Base-by-base conservation (phyloP, 2,329 filamentous ascomycete species). In the Trichophyton benhamiae region DNA sequence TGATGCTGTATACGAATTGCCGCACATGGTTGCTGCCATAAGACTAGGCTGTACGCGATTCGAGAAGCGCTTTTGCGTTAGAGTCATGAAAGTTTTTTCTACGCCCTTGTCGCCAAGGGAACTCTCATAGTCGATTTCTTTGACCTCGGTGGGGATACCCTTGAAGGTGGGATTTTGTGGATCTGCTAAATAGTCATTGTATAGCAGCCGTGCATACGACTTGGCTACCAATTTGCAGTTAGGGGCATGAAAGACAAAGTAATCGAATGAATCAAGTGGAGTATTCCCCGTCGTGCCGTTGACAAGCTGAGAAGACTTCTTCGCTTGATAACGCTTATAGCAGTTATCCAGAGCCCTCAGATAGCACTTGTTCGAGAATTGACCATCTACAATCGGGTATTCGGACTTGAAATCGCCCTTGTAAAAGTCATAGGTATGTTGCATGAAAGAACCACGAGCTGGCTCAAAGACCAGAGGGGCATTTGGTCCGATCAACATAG, bases 161-260 rank as follows among this genome's bases (percentile, higher is more conserved):
- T 83, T 82, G 71, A 92, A 94, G 60, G 80, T 80, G 55, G 85
- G 76, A 74, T 81, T 79, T 65, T 84, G 79, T 57, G 88, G 83
- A 74, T 90, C 81, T 73, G 79, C 78, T 44, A 91, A 81, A 80
- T 87, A 94, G 78, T 94, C 89, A 73, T 92, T 89, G 82, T 94
- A 94, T 62, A 92, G 80, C 66, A 94, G 81, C 67, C 89, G 87
- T 63, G 83, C 89, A 72, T 91, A 94, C 17, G 87, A 91, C 79
- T 94, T 94, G 72, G 87, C 80, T 64, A 94, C 89, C 62, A 91
- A 81, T 80, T 94, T 94, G 86, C 89, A 94, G 65, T 86, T 92
- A 48, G 89, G 89, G 17, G 89, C 82, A 75, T 94, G 89, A 84
- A 91, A 94, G 63, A 85, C 76, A 72, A 94, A 76, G 78, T 90